Percentiles rank a stretch among this genome's conserved stretches.
Conservation (phyloP, 306 rosid species). For the Neltuma alba region DNA sequence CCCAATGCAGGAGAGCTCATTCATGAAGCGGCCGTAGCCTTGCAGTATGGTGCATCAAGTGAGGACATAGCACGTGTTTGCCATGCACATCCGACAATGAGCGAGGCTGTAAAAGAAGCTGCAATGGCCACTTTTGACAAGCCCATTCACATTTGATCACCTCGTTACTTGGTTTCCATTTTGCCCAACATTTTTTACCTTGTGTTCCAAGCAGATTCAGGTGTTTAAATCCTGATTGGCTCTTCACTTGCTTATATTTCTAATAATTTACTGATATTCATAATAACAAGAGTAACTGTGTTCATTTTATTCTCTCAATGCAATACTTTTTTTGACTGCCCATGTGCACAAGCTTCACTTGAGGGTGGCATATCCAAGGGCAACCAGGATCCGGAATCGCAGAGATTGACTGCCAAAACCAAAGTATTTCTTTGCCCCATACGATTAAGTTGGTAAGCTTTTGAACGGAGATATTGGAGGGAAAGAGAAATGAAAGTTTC, state of each 20-base stretch:
- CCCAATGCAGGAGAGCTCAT: too few relatives aligned
- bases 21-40: too few relatives aligned
- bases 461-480: background rate
- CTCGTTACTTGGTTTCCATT: slow-evolving; percentile 33
- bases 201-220: slow-evolving; percentile 34
- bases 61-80: too few relatives aligned
- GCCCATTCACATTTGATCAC: too few relatives aligned
- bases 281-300: slow-evolving; percentile 26
- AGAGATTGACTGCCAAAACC: background rate
- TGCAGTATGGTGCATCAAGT: too few relatives aligned
- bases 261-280: too few relatives aligned
- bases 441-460: background rate
- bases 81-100: too few relatives aligned
- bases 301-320: slow-evolving; percentile 10
- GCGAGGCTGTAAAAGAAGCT: too few relatives aligned
- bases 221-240: slow-evolving; percentile 33
- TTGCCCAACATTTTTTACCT: slow-evolving; percentile 33
- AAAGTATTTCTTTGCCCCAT: background rate
- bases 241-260: background rate
- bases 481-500: background rate
- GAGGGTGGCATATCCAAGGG: too few relatives aligned
- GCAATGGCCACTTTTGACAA: too few relatives aligned
- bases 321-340: slow-evolving; percentile 11
- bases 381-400: background rate
- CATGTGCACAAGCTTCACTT: background rate